phyloP scores from a whole-genome alignment of 2,329 filamentous ascomycete genomes.

The Colletotrichum echinochloae region DNA sequence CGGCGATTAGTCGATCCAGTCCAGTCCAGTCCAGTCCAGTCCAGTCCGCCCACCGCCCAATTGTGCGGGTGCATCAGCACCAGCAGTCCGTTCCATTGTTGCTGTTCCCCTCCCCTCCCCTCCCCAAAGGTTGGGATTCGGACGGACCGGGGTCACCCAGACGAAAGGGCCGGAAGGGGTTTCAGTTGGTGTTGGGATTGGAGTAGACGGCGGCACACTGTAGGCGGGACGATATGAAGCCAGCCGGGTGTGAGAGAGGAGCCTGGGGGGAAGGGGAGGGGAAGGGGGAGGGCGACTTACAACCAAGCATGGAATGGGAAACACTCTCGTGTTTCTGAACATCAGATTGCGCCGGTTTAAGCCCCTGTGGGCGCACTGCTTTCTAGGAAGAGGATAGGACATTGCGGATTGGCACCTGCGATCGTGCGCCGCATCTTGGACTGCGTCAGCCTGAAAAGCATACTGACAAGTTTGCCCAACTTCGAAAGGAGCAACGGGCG shows the following conservation, averaged over 20 bases:
- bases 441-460: conserved; percentile 25
- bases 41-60: conserved; percentile 8
- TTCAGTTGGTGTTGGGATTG: conserved; percentile 30
- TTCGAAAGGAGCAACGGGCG: not conserved
- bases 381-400: not conserved
- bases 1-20: not conserved
- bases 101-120: not conserved
- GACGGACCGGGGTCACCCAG: conserved; percentile 25
- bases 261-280: too few species aligned
- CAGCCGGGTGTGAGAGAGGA: conserved; percentile 38
- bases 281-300: conserved; percentile 18
- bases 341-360: conserved; percentile 34
- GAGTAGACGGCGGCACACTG: conserved; percentile 29
- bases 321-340: conserved; percentile 40
- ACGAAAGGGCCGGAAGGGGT: conserved; percentile 30
- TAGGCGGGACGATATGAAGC: conserved; percentile 35
- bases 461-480: conserved; percentile 31
- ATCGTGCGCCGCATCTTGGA: conserved; percentile 14
- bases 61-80: not conserved
- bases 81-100: conserved; percentile 25
- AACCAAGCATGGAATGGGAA: conserved; percentile 33
- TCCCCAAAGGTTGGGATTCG: conserved; percentile 37
- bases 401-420: conserved; percentile 5
- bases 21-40: not conserved
- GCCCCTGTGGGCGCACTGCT: conserved; percentile 11